Percentiles rank a stretch among this genome's conserved stretches.
Conservation (phyloP, 2,329 filamentous ascomycete genomes). For the Exophiala sp. region DNA sequence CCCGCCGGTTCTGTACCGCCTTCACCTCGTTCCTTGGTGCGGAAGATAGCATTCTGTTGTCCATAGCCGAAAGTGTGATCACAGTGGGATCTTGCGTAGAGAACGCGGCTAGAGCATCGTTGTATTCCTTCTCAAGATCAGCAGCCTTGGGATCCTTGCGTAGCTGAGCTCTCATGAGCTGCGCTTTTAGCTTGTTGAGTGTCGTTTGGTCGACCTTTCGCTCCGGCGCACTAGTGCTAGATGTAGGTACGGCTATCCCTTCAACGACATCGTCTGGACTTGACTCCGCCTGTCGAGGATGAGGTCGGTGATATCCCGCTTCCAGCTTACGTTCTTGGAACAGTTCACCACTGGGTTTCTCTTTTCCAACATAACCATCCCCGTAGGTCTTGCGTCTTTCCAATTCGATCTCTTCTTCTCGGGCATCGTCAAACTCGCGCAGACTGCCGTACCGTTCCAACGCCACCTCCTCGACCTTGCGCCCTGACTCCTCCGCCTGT, state of each 20-base stretch:
- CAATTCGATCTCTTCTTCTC: slow-evolving; percentile 87
- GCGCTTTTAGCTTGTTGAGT: slow-evolving; percentile 83
- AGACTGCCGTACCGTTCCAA: slow-evolving; percentile 74
- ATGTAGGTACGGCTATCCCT: slow-evolving; percentile 31
- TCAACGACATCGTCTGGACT: slow-evolving; percentile 35
- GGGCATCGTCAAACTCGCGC: slow-evolving; percentile 80
- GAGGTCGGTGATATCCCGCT: slow-evolving; percentile 43
- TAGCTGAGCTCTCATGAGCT: slow-evolving; percentile 93
- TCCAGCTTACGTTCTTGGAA: slow-evolving; percentile 68
- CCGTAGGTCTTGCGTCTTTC: slow-evolving; percentile 80
- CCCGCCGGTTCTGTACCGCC: slow-evolving; percentile 69
- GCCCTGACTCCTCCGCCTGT: slow-evolving; percentile 65
- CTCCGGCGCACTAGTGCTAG: slow-evolving; percentile 16
- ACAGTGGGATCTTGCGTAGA: slow-evolving; percentile 58
- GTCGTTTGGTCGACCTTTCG: slow-evolving; percentile 52
- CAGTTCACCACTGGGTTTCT: slow-evolving; percentile 81
- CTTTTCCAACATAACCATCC: slow-evolving; percentile 72
- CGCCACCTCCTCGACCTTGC: slow-evolving; percentile 74
- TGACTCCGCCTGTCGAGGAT: slow-evolving; percentile 25
- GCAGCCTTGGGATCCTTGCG: slow-evolving; percentile 68
- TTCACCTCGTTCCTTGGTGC: slow-evolving; percentile 68
- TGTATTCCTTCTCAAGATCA: slow-evolving; percentile 77
- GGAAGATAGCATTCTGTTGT: slow-evolving; percentile 84
- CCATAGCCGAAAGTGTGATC: slow-evolving; percentile 78
- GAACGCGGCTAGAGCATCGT: slow-evolving; percentile 62